Conservation (phyloP, 805 yeast species). For the Cyberlindnera maritima region DNA sequence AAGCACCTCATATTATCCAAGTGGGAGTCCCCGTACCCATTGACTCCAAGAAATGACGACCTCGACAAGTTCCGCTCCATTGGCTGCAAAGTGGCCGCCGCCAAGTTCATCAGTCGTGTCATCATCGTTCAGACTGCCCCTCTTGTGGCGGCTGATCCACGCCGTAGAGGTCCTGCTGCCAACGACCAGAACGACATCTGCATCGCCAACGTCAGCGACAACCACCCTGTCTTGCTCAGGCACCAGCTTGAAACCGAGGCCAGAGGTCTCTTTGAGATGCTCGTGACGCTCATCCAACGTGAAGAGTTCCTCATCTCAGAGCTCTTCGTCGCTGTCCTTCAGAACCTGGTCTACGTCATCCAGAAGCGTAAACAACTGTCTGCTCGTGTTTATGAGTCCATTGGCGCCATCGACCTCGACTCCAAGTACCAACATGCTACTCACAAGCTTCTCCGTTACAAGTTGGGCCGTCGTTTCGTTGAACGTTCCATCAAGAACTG, state of each 20-base stretch:
- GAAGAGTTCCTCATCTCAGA: conserved; percentile 56
- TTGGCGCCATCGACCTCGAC: conserved; percentile 62
- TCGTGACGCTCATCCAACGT: conserved; percentile 54
- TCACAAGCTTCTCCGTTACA: conserved; percentile 38
- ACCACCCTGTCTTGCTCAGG: conserved; percentile 64
- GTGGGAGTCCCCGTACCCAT: conserved; percentile 59
- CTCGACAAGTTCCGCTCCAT: conserved; percentile 43
- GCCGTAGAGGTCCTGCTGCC: conserved; percentile 19
- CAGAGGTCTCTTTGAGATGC: conserved; percentile 59
- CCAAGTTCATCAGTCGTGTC: conserved; percentile 65
- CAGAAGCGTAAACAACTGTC: conserved; percentile 63
- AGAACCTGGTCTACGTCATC: conserved; percentile 60
- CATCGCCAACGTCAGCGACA: conserved; percentile 26
- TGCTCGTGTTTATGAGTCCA: conserved; percentile 51
- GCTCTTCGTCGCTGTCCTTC: conserved; percentile 63
- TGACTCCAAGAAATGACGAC: conserved; percentile 32
- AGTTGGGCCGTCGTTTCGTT: conserved; percentile 57
- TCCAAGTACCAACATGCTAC: conserved; percentile 47
- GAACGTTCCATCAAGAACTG: conserved; percentile 55
- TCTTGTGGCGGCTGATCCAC: conserved; percentile 23
- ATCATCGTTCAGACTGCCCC: conserved; percentile 52
- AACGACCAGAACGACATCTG: conserved; percentile 23
- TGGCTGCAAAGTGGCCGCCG: conserved; percentile 63
- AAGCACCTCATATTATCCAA: conserved; percentile 57
- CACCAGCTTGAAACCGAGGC: conserved; percentile 67